Evolutionary conservation across 345 rosid genomes (phyloP).

Genomic region (Melaleuca quinquenervia): DNA sequence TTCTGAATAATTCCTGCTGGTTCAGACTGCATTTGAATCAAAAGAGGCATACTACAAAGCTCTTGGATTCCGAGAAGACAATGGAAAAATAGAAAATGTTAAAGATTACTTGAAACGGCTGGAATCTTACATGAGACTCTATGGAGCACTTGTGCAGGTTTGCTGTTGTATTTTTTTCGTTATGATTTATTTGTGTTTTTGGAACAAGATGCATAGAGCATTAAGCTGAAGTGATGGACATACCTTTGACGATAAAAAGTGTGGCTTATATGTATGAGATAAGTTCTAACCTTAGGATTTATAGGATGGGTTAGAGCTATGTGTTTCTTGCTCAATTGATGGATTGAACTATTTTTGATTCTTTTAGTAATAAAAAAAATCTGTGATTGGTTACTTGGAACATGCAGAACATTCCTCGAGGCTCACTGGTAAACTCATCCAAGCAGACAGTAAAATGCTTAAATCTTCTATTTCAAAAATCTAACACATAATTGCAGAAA

Average conservation of each 20-base stretch:
- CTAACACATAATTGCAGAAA: neutral
- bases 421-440: neutral
- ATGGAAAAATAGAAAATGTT: conserved; percentile 37
- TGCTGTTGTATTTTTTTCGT: neutral
- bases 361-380: neutral
- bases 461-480: neutral
- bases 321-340: neutral
- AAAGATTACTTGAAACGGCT: conserved; percentile 38
- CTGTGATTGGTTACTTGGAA: neutral
- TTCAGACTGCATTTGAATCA: conserved; percentile 61
- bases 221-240: neutral
- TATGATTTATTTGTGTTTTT: neutral
- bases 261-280: neutral
- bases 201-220: neutral
- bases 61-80: conserved; percentile 36
- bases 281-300: neutral
- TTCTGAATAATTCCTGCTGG: conserved; percentile 1
- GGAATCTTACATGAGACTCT: conserved; percentile 64
- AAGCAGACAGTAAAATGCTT: neutral
- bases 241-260: neutral
- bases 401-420: neutral
- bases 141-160: conserved; percentile 94
- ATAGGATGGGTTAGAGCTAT: neutral
- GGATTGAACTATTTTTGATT: neutral
- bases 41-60: conserved; percentile 43